Base-by-base conservation (phyloP, 1,284 basidiomycete species). In the Trichosporon coremiiforme region DNA sequence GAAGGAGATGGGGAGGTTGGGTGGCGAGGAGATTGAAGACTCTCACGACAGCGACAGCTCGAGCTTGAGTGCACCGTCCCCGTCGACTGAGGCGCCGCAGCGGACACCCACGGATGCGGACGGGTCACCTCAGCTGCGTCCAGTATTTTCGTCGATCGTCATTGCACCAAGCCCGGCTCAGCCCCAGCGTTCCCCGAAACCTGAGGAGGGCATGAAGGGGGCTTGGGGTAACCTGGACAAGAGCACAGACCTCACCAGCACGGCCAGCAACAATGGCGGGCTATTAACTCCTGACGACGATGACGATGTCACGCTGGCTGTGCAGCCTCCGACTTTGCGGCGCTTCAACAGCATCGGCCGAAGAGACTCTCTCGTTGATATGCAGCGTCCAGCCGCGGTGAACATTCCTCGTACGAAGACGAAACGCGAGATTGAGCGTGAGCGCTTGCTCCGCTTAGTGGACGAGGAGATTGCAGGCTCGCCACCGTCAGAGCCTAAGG, bases 371-470 rank as follows among this genome's bases (percentile, higher is more conserved):
- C 68, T 82, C 9, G 71, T 71, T 6, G 67, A 68, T 15, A 10
- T 38, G 36, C 36, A 36, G 17, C 63, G 68, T 9, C 55, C 65
- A 2, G 12, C 31, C 6, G 31, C 38, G 0, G 47, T 38, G 6
- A 38, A 65, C 13, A 45, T 57, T 1, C 75, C 75, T 0, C 70
- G 75, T 6, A 64, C 71, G 22, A 82, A 80, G 72, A 82, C 79
- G 7, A 81, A 81, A 71, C 75, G 82, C 17, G 83, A 84, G 68
- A 74, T 78, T 29, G 81, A 83, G 71, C 70, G 83, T 13, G 82
- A 84, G 64, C 74, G 77, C 47, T 69, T 84, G 63, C 81, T 84
- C 73, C 76, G 75, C 25, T 73, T 79, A 75, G 77, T 82, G 12
- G 80, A 79, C 53, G 78, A 82, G 57, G 77, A 81, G 45, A 73